Percentiles rank a stretch among this genome's conserved stretches.
phyloP scores from a whole-genome alignment of 148 eudicot genomes.

The Dianthus caryophyllus region DNA sequence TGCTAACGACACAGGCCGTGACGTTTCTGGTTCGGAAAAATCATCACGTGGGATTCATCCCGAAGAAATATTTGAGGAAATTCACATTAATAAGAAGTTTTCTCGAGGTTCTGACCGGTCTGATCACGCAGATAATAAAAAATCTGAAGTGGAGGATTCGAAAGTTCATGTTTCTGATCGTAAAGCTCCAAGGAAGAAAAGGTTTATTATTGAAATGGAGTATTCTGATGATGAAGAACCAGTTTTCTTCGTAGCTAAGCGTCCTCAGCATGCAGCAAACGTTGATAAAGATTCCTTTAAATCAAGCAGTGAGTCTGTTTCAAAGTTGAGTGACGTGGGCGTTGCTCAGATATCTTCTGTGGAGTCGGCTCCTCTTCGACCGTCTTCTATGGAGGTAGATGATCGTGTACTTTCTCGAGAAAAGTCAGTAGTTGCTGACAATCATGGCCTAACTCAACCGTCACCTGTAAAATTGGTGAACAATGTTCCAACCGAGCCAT shows the following conservation, averaged over 20 bases:
- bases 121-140: slow-evolving; percentile 2
- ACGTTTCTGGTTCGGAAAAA: neutral
- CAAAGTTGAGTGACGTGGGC: slow-evolving; percentile 1
- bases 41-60: neutral
- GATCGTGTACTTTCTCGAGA: slow-evolving; percentile 4
- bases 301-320: slow-evolving; percentile 12
- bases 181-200: slow-evolving; percentile 12
- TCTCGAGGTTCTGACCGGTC: neutral
- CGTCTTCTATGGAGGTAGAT: slow-evolving; percentile 9
- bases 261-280: neutral
- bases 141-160: neutral
- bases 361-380: slow-evolving; percentile 1
- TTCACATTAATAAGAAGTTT: neutral
- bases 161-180: neutral
- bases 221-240: slow-evolving; percentile 24
- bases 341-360: neutral
- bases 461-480: neutral
- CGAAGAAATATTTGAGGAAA: neutral
- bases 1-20: neutral
- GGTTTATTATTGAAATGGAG: slow-evolving; percentile 20
- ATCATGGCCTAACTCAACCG: neutral
- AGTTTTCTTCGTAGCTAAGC: neutral
- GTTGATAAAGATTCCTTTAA: neutral
- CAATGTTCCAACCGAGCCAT: slow-evolving; percentile 17
- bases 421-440: neutral